Conservation (phyloP, 2,329 filamentous ascomycete genomes). For the Trichoderma afroharzianum region DNA sequence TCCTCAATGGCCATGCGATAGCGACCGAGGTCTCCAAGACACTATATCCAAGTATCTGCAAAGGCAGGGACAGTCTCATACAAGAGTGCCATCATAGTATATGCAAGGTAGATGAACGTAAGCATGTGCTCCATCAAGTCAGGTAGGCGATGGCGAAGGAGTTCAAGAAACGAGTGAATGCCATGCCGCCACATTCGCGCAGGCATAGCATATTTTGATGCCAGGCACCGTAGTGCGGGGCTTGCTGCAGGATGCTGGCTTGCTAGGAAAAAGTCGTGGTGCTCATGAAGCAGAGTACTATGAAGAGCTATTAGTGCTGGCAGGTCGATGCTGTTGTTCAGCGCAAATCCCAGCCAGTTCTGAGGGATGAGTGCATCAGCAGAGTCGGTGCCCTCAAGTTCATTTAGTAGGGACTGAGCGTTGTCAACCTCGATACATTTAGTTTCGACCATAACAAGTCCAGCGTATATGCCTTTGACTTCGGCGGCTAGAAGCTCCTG, state of each 20-base stretch:
- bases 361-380: background rate
- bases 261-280: constrained; percentile 80
- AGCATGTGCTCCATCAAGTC: constrained; percentile 81
- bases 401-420: constrained; percentile 46
- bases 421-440: constrained; percentile 82
- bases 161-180: constrained; percentile 77
- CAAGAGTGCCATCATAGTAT: constrained; percentile 80
- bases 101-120: constrained; percentile 80
- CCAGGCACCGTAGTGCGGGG: constrained; percentile 61
- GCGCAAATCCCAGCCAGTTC: constrained; percentile 26
- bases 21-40: constrained; percentile 77
- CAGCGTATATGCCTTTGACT: constrained; percentile 77
- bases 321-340: background rate
- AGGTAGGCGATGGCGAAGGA: constrained; percentile 70
- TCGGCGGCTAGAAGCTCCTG: constrained; percentile 40
- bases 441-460: constrained; percentile 77
- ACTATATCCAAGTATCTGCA: constrained; percentile 88
- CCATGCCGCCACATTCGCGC: constrained; percentile 90
- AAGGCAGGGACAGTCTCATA: constrained; percentile 81
- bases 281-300: constrained; percentile 72
- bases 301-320: constrained; percentile 50
- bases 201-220: constrained; percentile 83
- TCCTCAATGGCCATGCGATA: constrained; percentile 71
- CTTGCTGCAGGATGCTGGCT: constrained; percentile 78
- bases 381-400: constrained; percentile 14